Evolutionary conservation across 768 basidiomycete genomes (phyloP).

Genomic region (Kwoniella europaea): DNA sequence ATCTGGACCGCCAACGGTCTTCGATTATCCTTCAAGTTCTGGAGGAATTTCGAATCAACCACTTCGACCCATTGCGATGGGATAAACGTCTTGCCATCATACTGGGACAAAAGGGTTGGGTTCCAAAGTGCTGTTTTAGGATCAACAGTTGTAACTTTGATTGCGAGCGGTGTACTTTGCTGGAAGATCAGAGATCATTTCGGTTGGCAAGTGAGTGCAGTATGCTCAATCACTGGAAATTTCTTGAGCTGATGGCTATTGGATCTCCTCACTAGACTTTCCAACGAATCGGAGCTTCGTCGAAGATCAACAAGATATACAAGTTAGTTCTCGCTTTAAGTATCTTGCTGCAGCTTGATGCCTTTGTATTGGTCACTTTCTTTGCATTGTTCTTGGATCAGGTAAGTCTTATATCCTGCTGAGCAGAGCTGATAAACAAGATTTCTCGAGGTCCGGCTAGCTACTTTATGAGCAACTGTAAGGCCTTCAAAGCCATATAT

Average conservation of each 20-base stretch:
- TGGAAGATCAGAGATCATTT: constrained; percentile 24
- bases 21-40: constrained; percentile 9
- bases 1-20: constrained; percentile 18
- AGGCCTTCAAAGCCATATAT: constrained; percentile 15
- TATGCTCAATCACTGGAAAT: too few relatives aligned
- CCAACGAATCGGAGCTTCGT: constrained; percentile 16
- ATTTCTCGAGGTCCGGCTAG: constrained; percentile 15
- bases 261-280: constrained; percentile 1
- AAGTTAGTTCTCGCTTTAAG: constrained; percentile 18
- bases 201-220: constrained; percentile 17
- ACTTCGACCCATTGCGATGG: neutral
- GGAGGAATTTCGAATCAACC: constrained; percentile 6
- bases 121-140: constrained; percentile 13
- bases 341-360: constrained; percentile 23
- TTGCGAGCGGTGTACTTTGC: constrained; percentile 11
- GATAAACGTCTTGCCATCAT: constrained; percentile 1
- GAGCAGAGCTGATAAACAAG: neutral
- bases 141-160: neutral
- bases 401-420: constrained; percentile 1
- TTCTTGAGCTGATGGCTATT: neutral
- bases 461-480: constrained; percentile 23
- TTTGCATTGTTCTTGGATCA: constrained; percentile 26
- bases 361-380: constrained; percentile 21
- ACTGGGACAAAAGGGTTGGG: neutral
- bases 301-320: constrained; percentile 21